phyloP scores from a whole-genome alignment of 805 yeast species.

The Candida chilensis region DNA sequence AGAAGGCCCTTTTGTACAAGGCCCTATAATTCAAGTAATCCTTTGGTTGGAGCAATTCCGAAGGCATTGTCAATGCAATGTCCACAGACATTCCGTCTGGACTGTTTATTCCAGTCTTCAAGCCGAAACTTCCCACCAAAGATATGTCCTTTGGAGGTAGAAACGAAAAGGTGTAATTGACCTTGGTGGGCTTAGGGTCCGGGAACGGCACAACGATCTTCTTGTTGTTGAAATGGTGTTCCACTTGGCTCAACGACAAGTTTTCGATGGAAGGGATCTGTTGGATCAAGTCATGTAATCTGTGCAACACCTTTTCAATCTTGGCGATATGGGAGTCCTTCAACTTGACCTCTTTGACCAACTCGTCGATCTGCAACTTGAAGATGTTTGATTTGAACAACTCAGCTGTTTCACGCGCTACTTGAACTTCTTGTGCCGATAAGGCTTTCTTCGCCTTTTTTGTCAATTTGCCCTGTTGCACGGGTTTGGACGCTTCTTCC shows the following conservation, averaged over 20 bases:
- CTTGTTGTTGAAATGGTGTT: slow-evolving; percentile 37
- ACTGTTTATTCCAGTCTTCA: slow-evolving; percentile 68
- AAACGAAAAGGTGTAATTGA: slow-evolving; percentile 66
- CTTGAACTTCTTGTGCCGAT: slow-evolving; percentile 77
- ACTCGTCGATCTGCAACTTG: slow-evolving; percentile 90
- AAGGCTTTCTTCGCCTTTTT: slow-evolving; percentile 29
- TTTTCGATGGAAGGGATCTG: slow-evolving; percentile 49
- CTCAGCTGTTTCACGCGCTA: slow-evolving; percentile 91
- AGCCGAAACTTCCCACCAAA: slow-evolving; percentile 82
- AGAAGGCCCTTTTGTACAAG: slow-evolving; percentile 82
- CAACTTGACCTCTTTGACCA: slow-evolving; percentile 69
- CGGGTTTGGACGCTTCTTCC: slow-evolving; percentile 9
- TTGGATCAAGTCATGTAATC: slow-evolving; percentile 60
- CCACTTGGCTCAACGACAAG: slow-evolving; percentile 51
- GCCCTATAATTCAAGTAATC: slow-evolving; percentile 89
- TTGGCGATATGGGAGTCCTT: slow-evolving; percentile 58
- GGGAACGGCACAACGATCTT: slow-evolving; percentile 72
- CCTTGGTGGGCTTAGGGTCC: slow-evolving; percentile 75
- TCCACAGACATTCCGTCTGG: slow-evolving; percentile 65
- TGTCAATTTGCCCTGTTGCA: slow-evolving; percentile 3
- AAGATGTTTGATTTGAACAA: slow-evolving; percentile 91
- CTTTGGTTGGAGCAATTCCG: slow-evolving; percentile 64
- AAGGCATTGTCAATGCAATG: slow-evolving; percentile 77
- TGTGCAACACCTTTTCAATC: slow-evolving; percentile 70
- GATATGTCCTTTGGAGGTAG: slow-evolving; percentile 65